Base-by-base conservation (phyloP, 306 rosid species). In the Dalbergia cultrata region DNA sequence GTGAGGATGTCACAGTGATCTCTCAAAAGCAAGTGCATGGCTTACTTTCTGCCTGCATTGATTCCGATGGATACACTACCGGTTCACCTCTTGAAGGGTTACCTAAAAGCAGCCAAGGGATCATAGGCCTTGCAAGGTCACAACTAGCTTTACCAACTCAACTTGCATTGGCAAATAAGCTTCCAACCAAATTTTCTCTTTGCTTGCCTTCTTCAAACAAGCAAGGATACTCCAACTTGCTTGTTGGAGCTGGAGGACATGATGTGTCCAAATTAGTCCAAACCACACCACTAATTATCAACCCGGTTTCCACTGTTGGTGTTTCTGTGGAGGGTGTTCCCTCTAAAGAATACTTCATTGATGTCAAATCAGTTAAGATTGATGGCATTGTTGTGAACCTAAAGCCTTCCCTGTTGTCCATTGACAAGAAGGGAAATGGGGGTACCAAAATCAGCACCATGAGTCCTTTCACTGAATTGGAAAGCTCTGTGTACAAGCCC, bases 381-480 rank as follows among this genome's bases (percentile, higher is more conserved):
- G 89, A 80, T 72, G 82, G 76, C 3, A 14, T 73, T 6, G 77
- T 74, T 53, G 58, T 85, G 60, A 78, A 79, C 76, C 35, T 87
- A 0, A 83, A 82, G 21, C 81, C 85, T 54, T 79, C 86, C 8
- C 37, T 79, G 18, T 13, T 84, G 14, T 70, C 76, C 14, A 72
- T 79, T 56, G 70, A 82, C 44, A 80, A 26, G 0, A 75, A 67
- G 9, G 88, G 85, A 67, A 59, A 75, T 49, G 89, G 89, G 26
- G 82, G 86, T 2, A 83, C 84, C 13, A 86, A 81, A 78, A 59
- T 88, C 26, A 78, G 86, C 31, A 80, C 86, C 5, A 22, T 66
- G 17, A 65, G 14, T 63, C 81, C 65, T 35, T 86, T 78, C 49
- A 50, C 83, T 16, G 72, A 78, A 4, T 41, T 83, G 12, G 83